A percentile compares a stretch with the other conserved stretches of the same genome.
These are phyloP conservation scores for Sequoiadendron giganteum DNA, from an alignment of 75 land plant species.

Conservation along the genomic window DNA sequence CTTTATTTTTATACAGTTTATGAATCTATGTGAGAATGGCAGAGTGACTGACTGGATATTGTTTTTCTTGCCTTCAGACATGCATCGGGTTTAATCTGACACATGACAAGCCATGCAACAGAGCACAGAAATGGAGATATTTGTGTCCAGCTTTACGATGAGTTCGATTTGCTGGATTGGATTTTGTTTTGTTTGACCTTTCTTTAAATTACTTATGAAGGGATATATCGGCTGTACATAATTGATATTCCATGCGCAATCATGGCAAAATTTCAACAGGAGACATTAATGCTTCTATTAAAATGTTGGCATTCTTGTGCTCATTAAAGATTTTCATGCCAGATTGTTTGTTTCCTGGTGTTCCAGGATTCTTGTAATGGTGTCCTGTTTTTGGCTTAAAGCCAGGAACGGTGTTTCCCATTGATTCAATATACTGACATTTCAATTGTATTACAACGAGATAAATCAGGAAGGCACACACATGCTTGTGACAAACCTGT, in stretches of 20 bases:
- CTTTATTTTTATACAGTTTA: not conserved
- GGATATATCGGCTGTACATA: not conserved
- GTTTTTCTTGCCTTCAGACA: not conserved
- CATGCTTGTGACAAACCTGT: not conserved
- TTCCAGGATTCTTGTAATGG: not conserved
- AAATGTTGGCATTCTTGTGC: not conserved
- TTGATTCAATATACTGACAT: not conserved
- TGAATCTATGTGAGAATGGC: not conserved
- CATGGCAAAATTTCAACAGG: not conserved
- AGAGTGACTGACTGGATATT: not conserved
- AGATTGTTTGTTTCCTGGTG: not conserved
- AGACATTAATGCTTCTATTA: not conserved
- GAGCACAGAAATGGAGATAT: not conserved
- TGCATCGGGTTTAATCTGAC: not conserved
- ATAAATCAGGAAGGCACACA: not conserved
- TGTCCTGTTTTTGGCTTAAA: not conserved
- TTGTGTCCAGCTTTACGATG: not conserved
- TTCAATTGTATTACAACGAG: not conserved
- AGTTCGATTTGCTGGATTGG: not conserved
- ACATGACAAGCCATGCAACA: not conserved
- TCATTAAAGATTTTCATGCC: not conserved
- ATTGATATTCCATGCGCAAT: not conserved
- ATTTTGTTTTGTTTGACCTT: slow-evolving; percentile 2
- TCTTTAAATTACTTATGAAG: not conserved
- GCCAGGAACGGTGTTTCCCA: not conserved